Percentiles rank a stretch among this genome's conserved stretches.
Conservation (phyloP, 345 rosid genomes). For the Populus nigra region DNA sequence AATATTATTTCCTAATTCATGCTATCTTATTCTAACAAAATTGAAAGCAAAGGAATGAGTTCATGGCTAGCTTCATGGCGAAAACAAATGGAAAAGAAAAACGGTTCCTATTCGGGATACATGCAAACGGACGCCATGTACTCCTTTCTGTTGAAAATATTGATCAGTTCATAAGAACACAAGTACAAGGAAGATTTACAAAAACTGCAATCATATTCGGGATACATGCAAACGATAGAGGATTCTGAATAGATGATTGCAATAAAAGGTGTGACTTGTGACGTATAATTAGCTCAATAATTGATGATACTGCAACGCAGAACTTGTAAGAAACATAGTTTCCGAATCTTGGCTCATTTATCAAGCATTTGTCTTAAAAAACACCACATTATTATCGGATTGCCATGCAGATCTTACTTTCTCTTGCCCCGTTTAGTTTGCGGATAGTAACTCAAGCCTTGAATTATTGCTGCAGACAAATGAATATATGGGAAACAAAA, state of each 20-base stretch:
- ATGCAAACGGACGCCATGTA: not conserved
- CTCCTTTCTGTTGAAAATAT: not conserved
- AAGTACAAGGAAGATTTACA: not conserved
- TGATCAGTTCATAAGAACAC: not conserved
- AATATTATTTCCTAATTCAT: not conserved
- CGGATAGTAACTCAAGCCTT: too few species aligned
- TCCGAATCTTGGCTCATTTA: not conserved
- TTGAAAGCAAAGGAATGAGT: not conserved
- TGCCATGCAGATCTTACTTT: not conserved
- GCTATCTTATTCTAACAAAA: not conserved
- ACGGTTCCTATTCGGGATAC: not conserved
- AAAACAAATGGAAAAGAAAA: not conserved
- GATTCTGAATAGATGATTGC: not conserved
- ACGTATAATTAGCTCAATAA: not conserved
- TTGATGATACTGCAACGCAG: not conserved
- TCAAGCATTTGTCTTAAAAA: not conserved
- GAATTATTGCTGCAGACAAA: too few species aligned
- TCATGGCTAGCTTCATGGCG: too few species aligned
- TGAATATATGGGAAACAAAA: too few species aligned
- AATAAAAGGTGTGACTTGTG: not conserved
- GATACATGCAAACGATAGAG: not conserved
- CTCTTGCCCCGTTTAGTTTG: too few species aligned
- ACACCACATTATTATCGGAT: not conserved
- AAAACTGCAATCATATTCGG: not conserved
- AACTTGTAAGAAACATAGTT: not conserved